A percentile compares a stretch with the other conserved stretches of the same genome.
Conservation (phyloP, 805 yeast genomes). For the Ogataea saltuana region DNA sequence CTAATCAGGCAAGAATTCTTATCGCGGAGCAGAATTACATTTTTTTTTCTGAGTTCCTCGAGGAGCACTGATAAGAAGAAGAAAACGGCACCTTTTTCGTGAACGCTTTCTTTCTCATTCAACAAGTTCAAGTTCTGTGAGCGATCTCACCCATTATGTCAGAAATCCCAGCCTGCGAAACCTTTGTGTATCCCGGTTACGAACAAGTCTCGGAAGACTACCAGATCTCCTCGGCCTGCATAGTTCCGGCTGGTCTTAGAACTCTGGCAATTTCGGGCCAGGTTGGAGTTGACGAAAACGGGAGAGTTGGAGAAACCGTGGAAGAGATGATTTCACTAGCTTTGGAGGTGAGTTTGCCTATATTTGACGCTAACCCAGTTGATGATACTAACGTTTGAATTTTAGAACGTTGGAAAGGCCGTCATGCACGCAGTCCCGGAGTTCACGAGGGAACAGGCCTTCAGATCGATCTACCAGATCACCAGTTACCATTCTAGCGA, state of each 20-base stretch:
- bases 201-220: constrained; percentile 12
- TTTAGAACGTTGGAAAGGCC: constrained; percentile 14
- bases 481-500: constrained; percentile 15
- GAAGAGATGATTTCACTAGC: constrained; percentile 14
- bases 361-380: not conserved
- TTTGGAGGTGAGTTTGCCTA: constrained; percentile 8
- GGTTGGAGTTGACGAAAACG: constrained; percentile 14
- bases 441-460: constrained; percentile 15
- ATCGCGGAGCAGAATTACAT: not conserved
- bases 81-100: too few species aligned
- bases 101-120: too few species aligned
- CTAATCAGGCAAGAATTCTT: not conserved
- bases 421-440: constrained; percentile 16
- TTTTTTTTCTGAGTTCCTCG: not conserved
- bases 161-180: constrained; percentile 6
- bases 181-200: constrained; percentile 16
- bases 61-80: not conserved
- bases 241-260: constrained; percentile 15
- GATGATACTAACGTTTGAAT: not conserved
- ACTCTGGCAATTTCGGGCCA: constrained; percentile 18
- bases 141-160: too few species aligned
- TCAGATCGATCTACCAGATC: constrained; percentile 15
- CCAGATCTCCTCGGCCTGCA: constrained; percentile 16
- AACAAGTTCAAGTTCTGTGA: too few species aligned
- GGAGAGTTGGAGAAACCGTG: constrained; percentile 13